Base-by-base conservation (phyloP, 1,139 yeast genomes). In the Spencermartinsiella ligniputridi region DNA sequence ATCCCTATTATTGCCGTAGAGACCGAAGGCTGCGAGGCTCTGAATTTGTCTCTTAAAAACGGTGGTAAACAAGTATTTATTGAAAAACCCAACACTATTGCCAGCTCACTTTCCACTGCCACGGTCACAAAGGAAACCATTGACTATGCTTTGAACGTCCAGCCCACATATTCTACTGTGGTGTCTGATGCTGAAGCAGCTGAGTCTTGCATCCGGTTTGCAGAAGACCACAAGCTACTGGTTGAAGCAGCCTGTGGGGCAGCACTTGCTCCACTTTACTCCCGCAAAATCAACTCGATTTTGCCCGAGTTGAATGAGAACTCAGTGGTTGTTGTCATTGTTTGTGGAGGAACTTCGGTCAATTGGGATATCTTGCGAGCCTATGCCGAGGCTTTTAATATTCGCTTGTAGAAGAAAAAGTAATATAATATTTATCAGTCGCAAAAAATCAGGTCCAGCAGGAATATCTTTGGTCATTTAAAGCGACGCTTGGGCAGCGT, bases 211-310 rank as follows among this genome's bases (percentile, higher is more conserved):
- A 57, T 80, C 16, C 67, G 64, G 40, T 79, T 74, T 53, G 75
- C 79, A 11, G 66, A 72, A 17, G 75, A 71, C 38, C 76, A 71
- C 53, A 72, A 72, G 38, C 68, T 76, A 40, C 66, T 80, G 8
- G 76, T 80, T 1, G 90, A 83, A 54, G 88, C 89, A 0, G 88
- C 89, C 1, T 83, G 90, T 63, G 89, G 89, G 9, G 86, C 86
- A 2, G 77, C 88, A 0, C 56, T 82, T 21, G 76, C 82, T 19
- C 68, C 79, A 12, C 71, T 76, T 3, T 77, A 77, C 56, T 63
- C 53, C 27, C 55, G 56, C 29, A 46, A 50, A 24, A 45, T 63
- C 37, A 47, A 48, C 20, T 52, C 55, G 11, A 44, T 52, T 3
- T 41, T 63, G 34, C 64, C 64, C 1, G 49, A 52, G 32, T 48